These are phyloP conservation scores for Adansonia digitata DNA, from an alignment of 345 rosid genomes.

Conservation along the genomic window DNA sequence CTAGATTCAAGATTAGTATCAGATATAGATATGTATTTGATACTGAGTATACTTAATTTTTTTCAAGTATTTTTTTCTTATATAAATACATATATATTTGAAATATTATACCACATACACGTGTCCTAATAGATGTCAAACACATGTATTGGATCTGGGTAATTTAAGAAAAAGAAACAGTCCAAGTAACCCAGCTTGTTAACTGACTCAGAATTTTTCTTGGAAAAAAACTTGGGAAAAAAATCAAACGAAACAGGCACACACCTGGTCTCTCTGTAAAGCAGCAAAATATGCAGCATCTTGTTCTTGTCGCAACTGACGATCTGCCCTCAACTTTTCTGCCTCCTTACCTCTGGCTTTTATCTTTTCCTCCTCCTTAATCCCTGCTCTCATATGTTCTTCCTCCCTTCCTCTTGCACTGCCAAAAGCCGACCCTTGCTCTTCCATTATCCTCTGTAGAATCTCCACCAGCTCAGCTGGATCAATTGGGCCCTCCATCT, in stretches of 20 bases:
- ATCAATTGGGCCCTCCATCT: slow-evolving; percentile 60
- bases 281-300: slow-evolving; percentile 56
- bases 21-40: no score
- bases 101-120: no score
- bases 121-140: no score
- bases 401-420: slow-evolving; percentile 15
- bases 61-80: no score
- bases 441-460: slow-evolving; percentile 54
- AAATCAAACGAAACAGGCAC: neutral
- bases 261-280: slow-evolving; percentile 44
- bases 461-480: slow-evolving; percentile 50
- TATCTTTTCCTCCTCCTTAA: slow-evolving; percentile 34
- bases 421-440: slow-evolving; percentile 55
- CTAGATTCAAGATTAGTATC: neutral
- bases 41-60: no score
- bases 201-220: neutral
- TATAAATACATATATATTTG: no score
- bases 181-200: no score
- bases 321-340: slow-evolving; percentile 40
- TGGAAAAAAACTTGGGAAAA: neutral
- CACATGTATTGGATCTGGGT: no score
- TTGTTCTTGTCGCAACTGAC: slow-evolving; percentile 48
- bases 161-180: no score
- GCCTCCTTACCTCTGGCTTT: slow-evolving; percentile 35
- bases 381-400: slow-evolving; percentile 16